phyloP scores from a whole-genome alignment of 441 rosid genomes.

The Erodium texanum region DNA sequence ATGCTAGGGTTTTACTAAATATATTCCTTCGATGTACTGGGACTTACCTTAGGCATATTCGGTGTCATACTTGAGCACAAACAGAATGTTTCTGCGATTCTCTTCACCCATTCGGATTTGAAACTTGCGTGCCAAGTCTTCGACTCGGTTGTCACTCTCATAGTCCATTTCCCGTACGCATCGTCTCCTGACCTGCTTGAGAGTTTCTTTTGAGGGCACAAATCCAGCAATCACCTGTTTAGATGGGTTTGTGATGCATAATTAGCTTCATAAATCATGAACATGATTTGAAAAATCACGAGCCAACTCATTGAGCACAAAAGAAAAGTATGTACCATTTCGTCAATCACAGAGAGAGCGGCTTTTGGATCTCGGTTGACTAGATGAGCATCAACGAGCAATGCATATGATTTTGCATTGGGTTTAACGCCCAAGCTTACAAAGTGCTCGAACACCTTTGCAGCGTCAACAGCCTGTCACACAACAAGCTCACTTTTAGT shows the following conservation, averaged over 20 bases:
- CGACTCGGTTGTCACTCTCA: constrained; percentile 52
- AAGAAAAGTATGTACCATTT: constrained; percentile 50
- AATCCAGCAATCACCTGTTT: constrained; percentile 67
- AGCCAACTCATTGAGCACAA: not conserved
- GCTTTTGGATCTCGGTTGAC: constrained; percentile 72
- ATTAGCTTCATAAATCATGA: constrained; percentile 13
- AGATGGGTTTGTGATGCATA: constrained; percentile 5
- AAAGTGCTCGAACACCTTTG: constrained; percentile 74
- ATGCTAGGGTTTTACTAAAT: no score
- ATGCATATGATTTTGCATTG: constrained; percentile 58
- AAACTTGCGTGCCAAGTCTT: constrained; percentile 45
- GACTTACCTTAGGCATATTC: constrained; percentile 35
- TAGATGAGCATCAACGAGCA: constrained; percentile 87
- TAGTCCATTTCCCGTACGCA: constrained; percentile 70
- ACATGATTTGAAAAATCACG: not conserved
- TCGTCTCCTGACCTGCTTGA: constrained; percentile 74
- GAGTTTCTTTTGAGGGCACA: constrained; percentile 64
- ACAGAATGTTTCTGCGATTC: constrained; percentile 61
- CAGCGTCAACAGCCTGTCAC: constrained; percentile 74
- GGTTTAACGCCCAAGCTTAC: constrained; percentile 72
- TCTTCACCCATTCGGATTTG: constrained; percentile 57
- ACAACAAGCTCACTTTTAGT: constrained; percentile 9
- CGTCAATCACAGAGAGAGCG: constrained; percentile 57
- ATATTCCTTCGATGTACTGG: no score
- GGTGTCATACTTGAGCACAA: constrained; percentile 56